Evolutionary conservation across 78 protist genomes (phyloP).

Genomic region (Dictyostelium discoideum): DNA sequence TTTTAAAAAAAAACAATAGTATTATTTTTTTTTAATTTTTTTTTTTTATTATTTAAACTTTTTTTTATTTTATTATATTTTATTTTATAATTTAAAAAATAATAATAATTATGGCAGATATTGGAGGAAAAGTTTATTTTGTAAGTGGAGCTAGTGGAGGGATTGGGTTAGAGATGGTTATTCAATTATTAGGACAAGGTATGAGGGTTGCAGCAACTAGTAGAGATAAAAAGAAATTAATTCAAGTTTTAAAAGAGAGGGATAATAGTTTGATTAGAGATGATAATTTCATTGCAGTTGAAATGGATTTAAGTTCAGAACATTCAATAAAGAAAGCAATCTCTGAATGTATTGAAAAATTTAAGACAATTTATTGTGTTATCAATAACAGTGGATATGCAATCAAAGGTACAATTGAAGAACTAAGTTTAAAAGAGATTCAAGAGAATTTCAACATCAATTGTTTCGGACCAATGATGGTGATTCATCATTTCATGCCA

Average conservation of each 20-base stretch:
- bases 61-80: too few species aligned
- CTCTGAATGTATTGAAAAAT: background rate
- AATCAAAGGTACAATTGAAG: constrained; percentile 15
- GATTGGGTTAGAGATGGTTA: background rate
- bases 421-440: background rate
- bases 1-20: too few species aligned
- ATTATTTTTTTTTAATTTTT: too few species aligned
- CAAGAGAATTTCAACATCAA: background rate
- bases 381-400: constrained; percentile 47
- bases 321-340: background rate
- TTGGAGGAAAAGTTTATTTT: constrained; percentile 3
- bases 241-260: background rate
- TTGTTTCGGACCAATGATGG: constrained; percentile 11
- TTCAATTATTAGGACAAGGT: constrained; percentile 11
- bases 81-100: background rate
- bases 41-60: too few species aligned
- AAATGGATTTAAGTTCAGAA: background rate
- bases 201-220: constrained; percentile 39
- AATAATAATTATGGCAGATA: background rate
- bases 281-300: background rate
- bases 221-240: constrained; percentile 1
- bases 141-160: constrained; percentile 43
- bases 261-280: background rate
- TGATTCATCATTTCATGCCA: background rate
- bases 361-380: background rate